Conservation (phyloP, 768 basidiomycete species). For the Suillus fuscotomentosus region DNA sequence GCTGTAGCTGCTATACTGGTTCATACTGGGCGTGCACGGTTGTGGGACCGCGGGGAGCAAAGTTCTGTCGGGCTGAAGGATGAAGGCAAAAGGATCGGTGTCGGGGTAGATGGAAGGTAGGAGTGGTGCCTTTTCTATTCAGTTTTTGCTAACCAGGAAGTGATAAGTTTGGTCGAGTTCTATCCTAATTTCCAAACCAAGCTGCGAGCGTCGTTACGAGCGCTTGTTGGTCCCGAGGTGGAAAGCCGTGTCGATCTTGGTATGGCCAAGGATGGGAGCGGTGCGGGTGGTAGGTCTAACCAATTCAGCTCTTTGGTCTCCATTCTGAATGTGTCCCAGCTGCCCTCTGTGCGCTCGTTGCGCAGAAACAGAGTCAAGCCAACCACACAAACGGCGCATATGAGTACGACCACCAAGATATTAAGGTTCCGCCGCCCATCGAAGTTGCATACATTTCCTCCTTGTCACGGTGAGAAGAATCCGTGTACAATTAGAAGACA, state of each 20-base stretch:
- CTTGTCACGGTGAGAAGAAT: constrained; percentile 15
- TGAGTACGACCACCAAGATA: constrained; percentile 5
- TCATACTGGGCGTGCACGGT: constrained; percentile 71
- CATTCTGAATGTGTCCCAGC: constrained; percentile 43
- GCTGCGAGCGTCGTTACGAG: constrained; percentile 71
- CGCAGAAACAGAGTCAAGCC: constrained; percentile 22
- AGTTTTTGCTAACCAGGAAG: background rate
- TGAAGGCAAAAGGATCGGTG: constrained; percentile 55
- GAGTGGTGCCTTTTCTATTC: constrained; percentile 9
- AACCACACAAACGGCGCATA: constrained; percentile 12
- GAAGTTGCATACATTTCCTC: constrained; percentile 18
- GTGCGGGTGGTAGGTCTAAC: constrained; percentile 85
- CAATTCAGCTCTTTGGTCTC: constrained; percentile 1
- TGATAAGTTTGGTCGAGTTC: constrained; percentile 77
- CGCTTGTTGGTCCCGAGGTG: constrained; percentile 75
- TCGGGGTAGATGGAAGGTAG: constrained; percentile 94
- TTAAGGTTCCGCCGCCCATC: constrained; percentile 15
- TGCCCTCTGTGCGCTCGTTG: constrained; percentile 75
- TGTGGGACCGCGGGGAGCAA: constrained; percentile 39
- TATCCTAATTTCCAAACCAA: constrained; percentile 84
- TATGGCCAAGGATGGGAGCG: constrained; percentile 95
- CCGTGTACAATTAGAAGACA: background rate
- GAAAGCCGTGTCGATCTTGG: constrained; percentile 84
- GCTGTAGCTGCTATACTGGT: constrained; percentile 84
- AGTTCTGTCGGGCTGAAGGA: constrained; percentile 17